phyloP scores from a whole-genome alignment of 106 monocot genomes.

The Posidonia australis region DNA sequence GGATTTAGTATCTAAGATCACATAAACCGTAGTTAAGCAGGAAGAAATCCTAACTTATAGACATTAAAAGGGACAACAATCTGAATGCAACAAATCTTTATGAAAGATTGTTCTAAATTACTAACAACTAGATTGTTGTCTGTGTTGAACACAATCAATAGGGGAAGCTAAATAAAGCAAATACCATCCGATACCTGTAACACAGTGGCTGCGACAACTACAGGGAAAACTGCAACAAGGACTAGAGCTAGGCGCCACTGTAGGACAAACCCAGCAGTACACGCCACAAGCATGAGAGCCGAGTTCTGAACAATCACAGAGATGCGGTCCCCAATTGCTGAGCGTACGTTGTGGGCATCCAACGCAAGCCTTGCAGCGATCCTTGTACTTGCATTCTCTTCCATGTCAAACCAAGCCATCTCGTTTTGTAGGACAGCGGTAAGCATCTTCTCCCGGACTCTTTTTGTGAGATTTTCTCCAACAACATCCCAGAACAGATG shows the following conservation, averaged over 20 bases:
- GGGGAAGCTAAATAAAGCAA: not conserved
- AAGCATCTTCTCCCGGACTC: conserved; percentile 89
- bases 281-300: conserved; percentile 85
- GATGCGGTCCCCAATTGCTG: conserved; percentile 87
- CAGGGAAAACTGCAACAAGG: conserved; percentile 76
- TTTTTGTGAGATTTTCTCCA: conserved; percentile 79
- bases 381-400: conserved; percentile 74
- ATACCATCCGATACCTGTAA: conserved; percentile 38
- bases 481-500: conserved; percentile 90
- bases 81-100: too few relatives aligned
- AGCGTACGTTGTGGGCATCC: conserved; percentile 87
- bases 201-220: conserved; percentile 86
- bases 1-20: too few relatives aligned
- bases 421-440: conserved; percentile 61
- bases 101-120: too few relatives aligned
- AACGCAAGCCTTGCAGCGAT: conserved; percentile 54
- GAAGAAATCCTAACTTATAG: too few relatives aligned
- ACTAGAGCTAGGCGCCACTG: conserved; percentile 91
- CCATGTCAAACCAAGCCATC: conserved; percentile 85
- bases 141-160: too few relatives aligned
- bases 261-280: conserved; percentile 84
- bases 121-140: too few relatives aligned
- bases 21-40: too few relatives aligned
- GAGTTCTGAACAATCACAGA: conserved; percentile 96
- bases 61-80: too few relatives aligned